These are phyloP conservation scores for Rosa rugosa DNA, from an alignment of 306 rosid genomes.

Conservation along the genomic window DNA sequence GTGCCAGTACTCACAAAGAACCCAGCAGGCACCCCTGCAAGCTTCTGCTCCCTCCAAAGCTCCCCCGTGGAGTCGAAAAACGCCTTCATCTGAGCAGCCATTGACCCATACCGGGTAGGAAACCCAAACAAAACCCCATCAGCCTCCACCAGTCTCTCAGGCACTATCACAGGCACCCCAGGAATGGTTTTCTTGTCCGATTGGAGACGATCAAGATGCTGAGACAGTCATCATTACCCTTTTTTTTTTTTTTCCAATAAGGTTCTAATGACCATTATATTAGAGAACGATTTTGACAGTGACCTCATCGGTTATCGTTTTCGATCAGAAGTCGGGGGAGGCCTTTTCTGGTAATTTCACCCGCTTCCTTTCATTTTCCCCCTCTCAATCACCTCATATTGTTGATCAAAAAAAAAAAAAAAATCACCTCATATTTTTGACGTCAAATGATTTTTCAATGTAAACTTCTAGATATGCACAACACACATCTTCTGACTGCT, in stretches of 20 bases:
- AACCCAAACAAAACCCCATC: constrained; percentile 77
- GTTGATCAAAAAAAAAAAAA: too few relatives aligned
- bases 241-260: too few relatives aligned
- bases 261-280: neutral
- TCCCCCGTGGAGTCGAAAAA: constrained; percentile 59
- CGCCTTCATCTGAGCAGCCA: constrained; percentile 81
- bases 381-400: too few relatives aligned
- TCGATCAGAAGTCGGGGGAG: neutral
- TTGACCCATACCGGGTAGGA: constrained; percentile 71
- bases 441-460: too few relatives aligned
- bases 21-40: constrained; percentile 75
- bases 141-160: constrained; percentile 63
- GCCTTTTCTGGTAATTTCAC: neutral
- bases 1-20: constrained; percentile 80
- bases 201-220: neutral
- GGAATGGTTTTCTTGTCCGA: neutral
- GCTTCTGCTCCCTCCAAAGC: constrained; percentile 65
- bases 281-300: neutral
- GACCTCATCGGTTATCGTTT: neutral
- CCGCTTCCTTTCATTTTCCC: too few relatives aligned
- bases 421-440: too few relatives aligned
- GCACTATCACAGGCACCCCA: constrained; percentile 45
- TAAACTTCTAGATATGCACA: too few relatives aligned
- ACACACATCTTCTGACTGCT: too few relatives aligned
- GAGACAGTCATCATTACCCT: neutral